Evolutionary conservation across 495 filamentous ascomycete species (phyloP), one percentile per base, ranked within the genome.

Genomic region (Bathelium albidoporum): DNA sequence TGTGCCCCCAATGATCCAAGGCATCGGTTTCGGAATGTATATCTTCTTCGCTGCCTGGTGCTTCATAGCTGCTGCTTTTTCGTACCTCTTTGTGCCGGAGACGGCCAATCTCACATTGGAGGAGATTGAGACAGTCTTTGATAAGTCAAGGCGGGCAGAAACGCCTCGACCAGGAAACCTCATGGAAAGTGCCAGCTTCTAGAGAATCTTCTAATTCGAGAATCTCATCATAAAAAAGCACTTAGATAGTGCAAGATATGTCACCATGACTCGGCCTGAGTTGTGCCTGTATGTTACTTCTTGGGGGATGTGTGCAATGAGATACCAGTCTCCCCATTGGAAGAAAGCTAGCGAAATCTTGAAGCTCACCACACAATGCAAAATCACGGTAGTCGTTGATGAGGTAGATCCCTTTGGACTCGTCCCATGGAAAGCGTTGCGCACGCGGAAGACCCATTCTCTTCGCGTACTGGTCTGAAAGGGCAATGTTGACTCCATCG

Each of bases 11-110:
- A 67, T 82, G 1, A 75, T 81, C 28, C 68, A 80, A 62, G 71
- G 77, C 58, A 80, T 78, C 1, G 75, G 77, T 3, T 81, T 76
- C 69, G 79, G 79, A 1, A 73, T 78, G 2, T 81, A 80, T 45
- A 67, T 75, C 7, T 81, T 81, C 69, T 81, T 82, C 62, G 79
- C 78, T 4, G 70, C 78, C 24, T 81, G 81, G 69, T 81, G 80
- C 68, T 58, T 80, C 7, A 71, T 81, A 3, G 71, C 79, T 2
- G 71, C 74, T 18, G 44, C 78, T 11, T 81, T 76, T 78, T 77
- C 79, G 0, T 80, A 68, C 65, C 75, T 76, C 65, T 79, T 79
- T 61, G 76, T 81, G 0, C 79, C 79, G 1, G 79, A 81, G 62
- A 81, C 58, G 22, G 55, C 18, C 7, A 62, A 49, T 32, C 59